These are phyloP conservation scores for Populus hybrid DNA, from an alignment of 441 rosid genomes.

Conservation along the genomic window DNA sequence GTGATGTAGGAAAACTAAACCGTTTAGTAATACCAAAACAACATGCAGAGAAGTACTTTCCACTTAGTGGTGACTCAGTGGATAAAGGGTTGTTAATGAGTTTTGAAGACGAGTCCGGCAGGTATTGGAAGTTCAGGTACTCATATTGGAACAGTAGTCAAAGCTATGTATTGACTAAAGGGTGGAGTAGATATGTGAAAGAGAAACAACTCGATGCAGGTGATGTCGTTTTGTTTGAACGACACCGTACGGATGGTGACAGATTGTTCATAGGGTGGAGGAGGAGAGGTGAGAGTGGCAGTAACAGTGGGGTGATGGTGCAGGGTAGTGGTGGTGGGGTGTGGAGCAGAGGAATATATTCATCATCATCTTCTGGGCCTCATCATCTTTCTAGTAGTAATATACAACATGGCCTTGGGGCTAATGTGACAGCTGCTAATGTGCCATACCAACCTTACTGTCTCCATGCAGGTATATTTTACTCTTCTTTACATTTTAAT, in stretches of 20 bases:
- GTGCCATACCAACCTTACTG: constrained; percentile 47
- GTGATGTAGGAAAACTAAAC: constrained; percentile 97
- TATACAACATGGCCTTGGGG: constrained; percentile 32
- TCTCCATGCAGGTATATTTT: constrained; percentile 61
- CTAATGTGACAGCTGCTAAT: constrained; percentile 9
- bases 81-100: constrained; percentile 68
- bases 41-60: constrained; percentile 90
- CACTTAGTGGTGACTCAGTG: constrained; percentile 50
- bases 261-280: constrained; percentile 82
- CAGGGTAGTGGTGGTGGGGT: constrained; percentile 21
- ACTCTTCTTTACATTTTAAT: neutral
- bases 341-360: constrained; percentile 30
- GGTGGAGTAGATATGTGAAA: constrained; percentile 95
- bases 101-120: constrained; percentile 90
- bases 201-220: constrained; percentile 95
- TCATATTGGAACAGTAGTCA: constrained; percentile 99
- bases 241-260: constrained; percentile 57
- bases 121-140: constrained; percentile 83
- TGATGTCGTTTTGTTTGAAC: constrained; percentile 68
- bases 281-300: constrained; percentile 35
- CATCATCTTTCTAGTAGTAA: constrained; percentile 46
- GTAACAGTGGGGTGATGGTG: constrained; percentile 16
- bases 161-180: constrained; percentile 92
- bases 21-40: constrained; percentile 95
- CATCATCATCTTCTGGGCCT: constrained; percentile 8